Evolutionary conservation across 1,284 basidiomycete genomes (phyloP).

Genomic region (Apiotrichum laibachii): DNA sequence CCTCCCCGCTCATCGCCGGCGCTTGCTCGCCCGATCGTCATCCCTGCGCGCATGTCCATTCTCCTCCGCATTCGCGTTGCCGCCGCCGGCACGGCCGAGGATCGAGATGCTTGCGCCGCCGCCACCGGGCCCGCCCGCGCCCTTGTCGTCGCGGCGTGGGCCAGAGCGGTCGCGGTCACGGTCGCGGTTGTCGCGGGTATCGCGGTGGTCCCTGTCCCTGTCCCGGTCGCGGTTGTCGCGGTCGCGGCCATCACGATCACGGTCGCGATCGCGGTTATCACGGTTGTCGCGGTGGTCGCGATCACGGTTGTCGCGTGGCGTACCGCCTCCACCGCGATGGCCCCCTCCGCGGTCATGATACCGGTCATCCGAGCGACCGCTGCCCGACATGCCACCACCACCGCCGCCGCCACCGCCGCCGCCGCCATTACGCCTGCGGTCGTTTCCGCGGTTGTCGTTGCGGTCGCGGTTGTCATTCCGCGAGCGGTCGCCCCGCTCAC

Average conservation of each 20-base stretch:
- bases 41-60: not conserved
- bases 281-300: slow-evolving; percentile 4
- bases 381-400: not conserved
- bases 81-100: slow-evolving; percentile 4
- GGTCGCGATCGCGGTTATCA: slow-evolving; percentile 1
- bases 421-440: not conserved
- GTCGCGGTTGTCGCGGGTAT: not conserved
- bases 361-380: not conserved
- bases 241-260: not conserved
- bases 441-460: not conserved
- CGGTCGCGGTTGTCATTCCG: not conserved
- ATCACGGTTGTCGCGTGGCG: not conserved
- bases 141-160: not conserved
- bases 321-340: too few relatives aligned
- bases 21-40: slow-evolving; percentile 17
- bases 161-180: not conserved
- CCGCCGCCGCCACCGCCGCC: not conserved
- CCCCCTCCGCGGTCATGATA: not conserved
- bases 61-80: too few relatives aligned
- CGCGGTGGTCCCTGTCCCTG: not conserved
- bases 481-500: not conserved
- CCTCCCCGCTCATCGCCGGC: slow-evolving; percentile 10
- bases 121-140: not conserved
- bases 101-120: slow-evolving; percentile 4
- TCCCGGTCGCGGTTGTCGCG: not conserved